Evolutionary conservation across 352 stramenopile species (phyloP), one percentile per base, ranked within the genome.

Genomic region (Saprolegnia diclina): DNA sequence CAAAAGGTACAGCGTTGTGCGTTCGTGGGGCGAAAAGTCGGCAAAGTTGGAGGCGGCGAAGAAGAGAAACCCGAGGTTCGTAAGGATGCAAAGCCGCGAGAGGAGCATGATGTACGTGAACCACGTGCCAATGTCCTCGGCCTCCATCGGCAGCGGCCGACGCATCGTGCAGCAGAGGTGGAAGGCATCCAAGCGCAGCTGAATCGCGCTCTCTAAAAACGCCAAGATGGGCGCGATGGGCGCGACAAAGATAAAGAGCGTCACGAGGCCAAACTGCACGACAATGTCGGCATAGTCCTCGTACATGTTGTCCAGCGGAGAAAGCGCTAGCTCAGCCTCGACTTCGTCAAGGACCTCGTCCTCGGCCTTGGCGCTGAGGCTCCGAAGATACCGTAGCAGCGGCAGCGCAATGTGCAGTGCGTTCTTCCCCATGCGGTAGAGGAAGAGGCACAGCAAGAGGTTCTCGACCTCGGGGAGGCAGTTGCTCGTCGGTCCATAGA

Each of bases 211-310:
- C 29, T 85, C 80, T 4, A 79, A 5, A 5, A 85, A 62, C 10
- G 72, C 74, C n/a, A 87, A 62, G 29, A 84, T 22, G 13, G 80
- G 78, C 0, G 74, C 59, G 19, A 83, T 46, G 0, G 80, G 80
- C 24, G 74, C 74, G 24, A 77, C 72, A 50, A 72, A 74, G 22
- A 78, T 82, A 53, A 87, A 84, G 69, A 78, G 78, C 21, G 75
- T 63, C 4, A 85, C 64, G 45, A 85, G 59, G 5, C 78, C 80
- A 40, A 85, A 71, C 59, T 85, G 76, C 19, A 79, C 64, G 16
- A 83, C 55, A 37, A 79, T 48, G 65, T 84, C 68, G 2, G 72
- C 72, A 32, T 85, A 87, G 42, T 79, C 77, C 54, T 79, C 75
- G 45, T 79, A 66, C 7, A 68, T 59, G 0, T 78, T 48, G 18